phyloP scores from a whole-genome alignment of 805 yeast species.

The Starmerella asiatica region DNA sequence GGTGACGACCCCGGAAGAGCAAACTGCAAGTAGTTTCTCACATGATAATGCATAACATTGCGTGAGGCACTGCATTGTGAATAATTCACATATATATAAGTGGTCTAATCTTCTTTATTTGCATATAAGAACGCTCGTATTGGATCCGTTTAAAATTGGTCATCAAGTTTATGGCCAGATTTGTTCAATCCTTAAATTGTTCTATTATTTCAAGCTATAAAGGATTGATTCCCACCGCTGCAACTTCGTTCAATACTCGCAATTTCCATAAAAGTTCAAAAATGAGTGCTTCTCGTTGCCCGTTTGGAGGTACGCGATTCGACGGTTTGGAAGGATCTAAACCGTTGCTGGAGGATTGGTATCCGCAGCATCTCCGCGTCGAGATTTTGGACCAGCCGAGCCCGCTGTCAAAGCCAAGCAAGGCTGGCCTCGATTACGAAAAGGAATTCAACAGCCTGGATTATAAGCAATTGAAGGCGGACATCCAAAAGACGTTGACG shows the following conservation, averaged over 20 bases:
- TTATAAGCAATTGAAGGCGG: constrained; percentile 13
- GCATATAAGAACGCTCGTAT: too few species aligned
- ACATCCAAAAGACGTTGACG: constrained; percentile 10
- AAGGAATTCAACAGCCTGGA: constrained; percentile 10
- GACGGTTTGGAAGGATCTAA: constrained; percentile 14
- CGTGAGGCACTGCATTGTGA: too few species aligned
- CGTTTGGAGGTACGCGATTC: constrained; percentile 15
- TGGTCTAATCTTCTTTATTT: too few species aligned
- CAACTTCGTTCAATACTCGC: too few species aligned
- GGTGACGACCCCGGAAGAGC: too few species aligned
- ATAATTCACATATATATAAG: too few species aligned
- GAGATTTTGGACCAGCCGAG: constrained; percentile 15
- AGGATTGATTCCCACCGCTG: too few species aligned
- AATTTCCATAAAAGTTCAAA: too few species aligned
- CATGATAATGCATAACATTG: too few species aligned
- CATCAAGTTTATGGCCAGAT: not conserved
- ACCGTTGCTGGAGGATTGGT: constrained; percentile 13
- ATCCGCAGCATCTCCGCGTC: constrained; percentile 13
- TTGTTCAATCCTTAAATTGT: not conserved
- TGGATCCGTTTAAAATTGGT: too few species aligned
- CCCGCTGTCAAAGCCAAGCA: constrained; percentile 7
- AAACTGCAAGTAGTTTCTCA: too few species aligned
- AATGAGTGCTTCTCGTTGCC: constrained; percentile 2
- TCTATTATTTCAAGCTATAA: not conserved
- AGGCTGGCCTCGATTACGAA: constrained; percentile 11